These are phyloP conservation scores for Pleurotus platypus DNA, from an alignment of 768 basidiomycete species.

Conservation along the genomic window DNA sequence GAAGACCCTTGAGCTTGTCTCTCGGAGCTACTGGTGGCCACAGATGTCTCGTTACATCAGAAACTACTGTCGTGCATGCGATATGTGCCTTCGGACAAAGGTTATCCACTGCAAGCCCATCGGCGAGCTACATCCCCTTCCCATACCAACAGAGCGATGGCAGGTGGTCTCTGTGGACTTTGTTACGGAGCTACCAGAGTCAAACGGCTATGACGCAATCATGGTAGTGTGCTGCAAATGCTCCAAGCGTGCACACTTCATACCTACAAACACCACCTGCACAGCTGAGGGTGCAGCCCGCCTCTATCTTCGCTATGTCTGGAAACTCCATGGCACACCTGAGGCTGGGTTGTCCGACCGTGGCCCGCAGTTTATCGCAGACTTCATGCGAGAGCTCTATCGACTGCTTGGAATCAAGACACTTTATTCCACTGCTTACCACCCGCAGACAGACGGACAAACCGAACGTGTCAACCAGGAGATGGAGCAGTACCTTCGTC, in stretches of 20 bases:
- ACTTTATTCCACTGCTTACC: conserved; percentile 34
- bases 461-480: conserved; percentile 26
- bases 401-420: conserved; percentile 12
- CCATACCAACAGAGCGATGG: conserved; percentile 22
- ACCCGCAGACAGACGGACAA: conserved; percentile 29
- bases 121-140: conserved; percentile 9
- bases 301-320: not conserved
- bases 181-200: conserved; percentile 26
- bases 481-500: conserved; percentile 31
- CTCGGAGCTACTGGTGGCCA: conserved; percentile 39
- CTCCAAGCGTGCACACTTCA: conserved; percentile 15
- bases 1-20: conserved; percentile 27
- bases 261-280: conserved; percentile 19
- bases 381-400: not conserved
- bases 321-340: not conserved
- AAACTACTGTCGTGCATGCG: conserved; percentile 8
- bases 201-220: conserved; percentile 28
- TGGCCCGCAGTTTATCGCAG: not conserved
- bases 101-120: not conserved
- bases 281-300: conserved; percentile 14
- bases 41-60: conserved; percentile 16
- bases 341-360: not conserved
- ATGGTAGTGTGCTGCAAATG: conserved; percentile 23
- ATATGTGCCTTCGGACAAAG: conserved; percentile 11
- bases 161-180: conserved; percentile 31